Evolutionary conservation across 163 green algal genomes (phyloP).

Genomic region (Coccomyxa subellipsoidea): DNA sequence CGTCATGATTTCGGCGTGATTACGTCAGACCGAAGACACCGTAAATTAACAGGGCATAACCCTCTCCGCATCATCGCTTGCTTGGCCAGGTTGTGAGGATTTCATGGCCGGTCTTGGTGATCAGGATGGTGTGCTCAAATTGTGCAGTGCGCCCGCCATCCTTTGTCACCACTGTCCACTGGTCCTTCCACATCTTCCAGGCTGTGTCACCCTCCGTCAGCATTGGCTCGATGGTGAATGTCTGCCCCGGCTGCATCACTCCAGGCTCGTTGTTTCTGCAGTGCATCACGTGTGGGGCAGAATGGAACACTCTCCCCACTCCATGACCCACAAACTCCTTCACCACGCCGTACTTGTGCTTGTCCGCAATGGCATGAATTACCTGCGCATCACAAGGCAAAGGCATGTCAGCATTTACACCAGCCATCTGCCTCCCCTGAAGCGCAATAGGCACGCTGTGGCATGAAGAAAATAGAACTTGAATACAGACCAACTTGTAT

Average conservation of each 20-base stretch:
- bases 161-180: conserved; percentile 86
- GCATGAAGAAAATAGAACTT: not conserved
- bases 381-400: conserved; percentile 14
- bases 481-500: not conserved
- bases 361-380: conserved; percentile 70
- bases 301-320: conserved; percentile 92
- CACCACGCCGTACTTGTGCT: conserved; percentile 62
- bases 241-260: conserved; percentile 74
- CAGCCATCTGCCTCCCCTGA: no score
- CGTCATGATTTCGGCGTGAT: no score
- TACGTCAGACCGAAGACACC: no score
- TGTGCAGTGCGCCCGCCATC: conserved; percentile 87
- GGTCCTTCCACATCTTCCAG: conserved; percentile 74
- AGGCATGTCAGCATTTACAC: not conserved
- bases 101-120: conserved; percentile 85
- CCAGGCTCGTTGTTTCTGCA: conserved; percentile 63
- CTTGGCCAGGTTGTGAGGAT: conserved; percentile 68
- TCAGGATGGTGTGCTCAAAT: conserved; percentile 94
- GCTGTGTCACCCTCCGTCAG: conserved; percentile 55
- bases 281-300: conserved; percentile 82
- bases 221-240: conserved; percentile 99
- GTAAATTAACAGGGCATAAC: no score
- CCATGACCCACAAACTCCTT: conserved; percentile 90
- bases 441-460: no score
- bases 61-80: not conserved